Base-by-base conservation (phyloP, 2,329 filamentous ascomycete genomes). In the Fusarium metavorans region DNA sequence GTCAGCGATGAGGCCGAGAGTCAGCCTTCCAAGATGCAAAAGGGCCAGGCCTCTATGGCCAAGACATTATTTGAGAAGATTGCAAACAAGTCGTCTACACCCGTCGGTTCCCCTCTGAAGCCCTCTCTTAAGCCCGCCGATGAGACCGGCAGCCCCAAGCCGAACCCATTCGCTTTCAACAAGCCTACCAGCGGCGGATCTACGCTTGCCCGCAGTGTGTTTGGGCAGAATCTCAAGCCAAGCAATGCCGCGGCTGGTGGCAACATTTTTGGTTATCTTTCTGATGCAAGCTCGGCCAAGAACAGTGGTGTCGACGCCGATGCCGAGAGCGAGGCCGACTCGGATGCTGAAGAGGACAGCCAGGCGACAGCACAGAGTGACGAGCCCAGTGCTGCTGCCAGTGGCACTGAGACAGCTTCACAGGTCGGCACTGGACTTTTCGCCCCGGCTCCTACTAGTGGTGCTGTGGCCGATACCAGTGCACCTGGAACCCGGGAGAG, bases 211-310 rank as follows among this genome's bases (percentile, higher is more conserved):
- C 83, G 83, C 30, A 87, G 87, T 1, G 84, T 87, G 13, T 82
- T 88, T 68, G 82, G 83, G 39, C 82, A 83, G 41, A 83, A 81
- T 64, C 61, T 82, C 18, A 86, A 87, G 78, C 77, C 83, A 10
- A 71, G 71, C 16, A 76, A 71, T 54, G 68, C 72, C 18, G 45
- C 76, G 76, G 58, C 70, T 18, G 77, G 80, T 48, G 76, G 81
- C 54, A 91, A 92, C 77, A 90, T 91, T 59, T 92, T 92, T 77
- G 87, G 86, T 27, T 88, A 91, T 74, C 84, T 92, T 9, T 91
- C 89, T 2, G 88, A 90, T 76, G 84, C 83, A 35, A 89, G 88
- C 74, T 88, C 88, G 16, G 83, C 86, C 45, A 88, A 88, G 79
- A 89, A 86, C 60, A 90, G 89, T 71, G 87, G 86, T 1, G 81